These are phyloP conservation scores for Heterobasidion parviporum DNA, from an alignment of 1,284 basidiomycete species.

Conservation along the genomic window DNA sequence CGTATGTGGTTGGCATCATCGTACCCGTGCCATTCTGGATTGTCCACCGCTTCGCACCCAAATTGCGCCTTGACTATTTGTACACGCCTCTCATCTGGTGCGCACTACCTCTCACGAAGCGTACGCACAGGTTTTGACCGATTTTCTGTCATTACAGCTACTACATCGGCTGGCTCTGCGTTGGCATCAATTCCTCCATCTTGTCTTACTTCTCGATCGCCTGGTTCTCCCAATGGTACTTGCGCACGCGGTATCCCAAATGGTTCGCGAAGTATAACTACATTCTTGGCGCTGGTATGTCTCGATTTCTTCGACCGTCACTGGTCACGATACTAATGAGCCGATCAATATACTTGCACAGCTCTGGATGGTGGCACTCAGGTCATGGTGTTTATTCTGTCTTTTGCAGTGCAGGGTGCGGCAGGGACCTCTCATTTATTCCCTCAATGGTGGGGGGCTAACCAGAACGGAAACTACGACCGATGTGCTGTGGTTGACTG, in stretches of 20 bases:
- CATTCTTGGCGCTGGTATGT: slow-evolving; percentile 30
- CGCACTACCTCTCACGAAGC: slow-evolving; percentile 2
- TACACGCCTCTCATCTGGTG: slow-evolving; percentile 39
- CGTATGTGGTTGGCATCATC: slow-evolving; percentile 38
- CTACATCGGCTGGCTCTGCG: slow-evolving; percentile 32
- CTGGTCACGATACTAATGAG: too few relatives aligned
- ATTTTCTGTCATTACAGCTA: slow-evolving; percentile 15
- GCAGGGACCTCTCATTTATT: slow-evolving; percentile 36
- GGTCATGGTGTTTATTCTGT: slow-evolving; percentile 17
- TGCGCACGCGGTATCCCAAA: slow-evolving; percentile 16
- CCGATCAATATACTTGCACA: neutral
- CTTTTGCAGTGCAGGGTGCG: slow-evolving; percentile 56
- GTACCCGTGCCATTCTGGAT: slow-evolving; percentile 49
- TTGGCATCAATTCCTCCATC: slow-evolving; percentile 46
- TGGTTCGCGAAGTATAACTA: slow-evolving; percentile 60
- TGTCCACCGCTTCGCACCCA: slow-evolving; percentile 37
- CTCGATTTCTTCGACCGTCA: too few relatives aligned
- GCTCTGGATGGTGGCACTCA: slow-evolving; percentile 13
- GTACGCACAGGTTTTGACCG: neutral
- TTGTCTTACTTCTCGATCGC: slow-evolving; percentile 32
- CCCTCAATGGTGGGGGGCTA: slow-evolving; percentile 30
- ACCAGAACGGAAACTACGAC: slow-evolving; percentile 9
- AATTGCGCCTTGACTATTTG: slow-evolving; percentile 33
- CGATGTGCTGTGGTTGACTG: neutral
- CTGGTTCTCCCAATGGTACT: slow-evolving; percentile 40